phyloP scores from a whole-genome alignment of 169 alveolate species.

The Cyclospora cayetanensis region DNA sequence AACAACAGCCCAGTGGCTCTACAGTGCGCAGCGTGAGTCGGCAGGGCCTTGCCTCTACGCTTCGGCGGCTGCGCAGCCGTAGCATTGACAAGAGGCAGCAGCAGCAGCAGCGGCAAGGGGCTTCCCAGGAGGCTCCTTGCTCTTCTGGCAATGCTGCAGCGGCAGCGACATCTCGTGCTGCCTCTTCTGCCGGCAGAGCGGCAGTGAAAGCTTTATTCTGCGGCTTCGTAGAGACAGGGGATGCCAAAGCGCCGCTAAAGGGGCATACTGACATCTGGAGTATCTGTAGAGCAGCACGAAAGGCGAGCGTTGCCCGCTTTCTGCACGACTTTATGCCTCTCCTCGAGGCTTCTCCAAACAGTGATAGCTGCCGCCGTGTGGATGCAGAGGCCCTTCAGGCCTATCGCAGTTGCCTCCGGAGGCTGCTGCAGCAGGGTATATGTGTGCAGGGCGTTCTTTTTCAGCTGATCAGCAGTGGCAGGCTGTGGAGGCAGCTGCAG shows the following conservation, averaged over 20 bases:
- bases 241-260: neutral
- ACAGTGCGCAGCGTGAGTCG: constrained; percentile 45
- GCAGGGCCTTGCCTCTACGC: constrained; percentile 46
- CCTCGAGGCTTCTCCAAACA: neutral
- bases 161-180: neutral
- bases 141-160: neutral
- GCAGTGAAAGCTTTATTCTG: neutral
- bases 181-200: neutral
- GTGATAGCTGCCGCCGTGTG: neutral
- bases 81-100: constrained; percentile 37
- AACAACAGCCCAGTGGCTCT: constrained; percentile 25
- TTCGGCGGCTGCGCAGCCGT: constrained; percentile 55
- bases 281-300: neutral
- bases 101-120: constrained; percentile 43
- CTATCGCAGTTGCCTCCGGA: constrained; percentile 41
- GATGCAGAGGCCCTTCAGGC: neutral
- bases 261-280: neutral
- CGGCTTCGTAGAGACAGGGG: too few relatives aligned
- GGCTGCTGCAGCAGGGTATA: constrained; percentile 51
- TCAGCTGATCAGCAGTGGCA: constrained; percentile 5
- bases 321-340: constrained; percentile 7
- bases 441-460: constrained; percentile 62
- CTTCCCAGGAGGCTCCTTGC: neutral
- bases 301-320: neutral
- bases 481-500: constrained; percentile 63